phyloP scores from a whole-genome alignment of 805 yeast genomes.

The Spathaspora hagerdaliae region DNA sequence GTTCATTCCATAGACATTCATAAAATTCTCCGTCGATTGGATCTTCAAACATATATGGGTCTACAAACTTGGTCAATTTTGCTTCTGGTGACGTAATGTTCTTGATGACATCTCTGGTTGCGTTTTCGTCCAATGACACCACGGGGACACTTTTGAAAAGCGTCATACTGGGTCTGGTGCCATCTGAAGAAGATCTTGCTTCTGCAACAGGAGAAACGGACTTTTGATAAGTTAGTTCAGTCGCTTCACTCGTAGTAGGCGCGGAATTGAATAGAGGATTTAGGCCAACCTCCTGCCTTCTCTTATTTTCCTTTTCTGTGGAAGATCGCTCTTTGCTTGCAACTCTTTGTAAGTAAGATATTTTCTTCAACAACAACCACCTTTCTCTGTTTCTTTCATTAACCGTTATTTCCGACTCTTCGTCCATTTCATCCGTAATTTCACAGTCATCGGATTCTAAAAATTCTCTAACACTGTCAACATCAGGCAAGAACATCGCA shows the following conservation, averaged over 20 bases:
- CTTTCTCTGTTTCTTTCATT: conserved; percentile 49
- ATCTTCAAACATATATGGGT: conserved; percentile 86
- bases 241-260: background rate
- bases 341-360: conserved; percentile 66
- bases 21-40: conserved; percentile 80
- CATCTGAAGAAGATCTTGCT: background rate
- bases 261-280: background rate
- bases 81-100: conserved; percentile 35
- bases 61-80: conserved; percentile 51
- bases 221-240: background rate
- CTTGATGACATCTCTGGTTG: conserved; percentile 37
- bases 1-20: conserved; percentile 80
- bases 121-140: conserved; percentile 40
- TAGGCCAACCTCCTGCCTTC: conserved; percentile 31
- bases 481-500: conserved; percentile 47
- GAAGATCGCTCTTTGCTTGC: conserved; percentile 47
- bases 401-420: conserved; percentile 35
- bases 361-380: conserved; percentile 68
- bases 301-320: conserved; percentile 34
- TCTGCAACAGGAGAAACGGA: background rate
- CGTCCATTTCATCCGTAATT: conserved; percentile 27
- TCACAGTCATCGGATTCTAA: conserved; percentile 42
- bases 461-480: conserved; percentile 54
- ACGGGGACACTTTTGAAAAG: conserved; percentile 24
- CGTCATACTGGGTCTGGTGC: background rate